Evolutionary conservation across 2,329 filamentous ascomycete genomes (phyloP).

Genomic region (Cladosporium sp.): DNA sequence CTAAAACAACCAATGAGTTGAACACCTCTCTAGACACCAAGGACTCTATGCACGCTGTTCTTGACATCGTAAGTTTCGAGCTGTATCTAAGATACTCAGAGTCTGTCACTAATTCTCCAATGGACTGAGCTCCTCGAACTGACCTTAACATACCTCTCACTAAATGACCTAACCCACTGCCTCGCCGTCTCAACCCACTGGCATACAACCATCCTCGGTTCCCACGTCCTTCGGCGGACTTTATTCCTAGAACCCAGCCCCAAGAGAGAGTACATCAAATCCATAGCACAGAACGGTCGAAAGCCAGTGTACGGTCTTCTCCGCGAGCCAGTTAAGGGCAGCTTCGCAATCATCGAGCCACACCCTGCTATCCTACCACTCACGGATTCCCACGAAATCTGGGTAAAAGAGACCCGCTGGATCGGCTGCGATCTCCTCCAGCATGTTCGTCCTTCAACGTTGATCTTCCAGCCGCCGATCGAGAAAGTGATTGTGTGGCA

Average conservation of each 20-base stretch:
- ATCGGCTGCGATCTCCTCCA: too few relatives aligned
- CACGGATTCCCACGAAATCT: too few relatives aligned
- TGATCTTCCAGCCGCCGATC: too few relatives aligned
- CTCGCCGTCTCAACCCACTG: background rate
- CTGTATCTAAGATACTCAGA: background rate
- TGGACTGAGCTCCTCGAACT: background rate
- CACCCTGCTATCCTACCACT: too few relatives aligned
- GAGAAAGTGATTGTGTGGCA: too few relatives aligned
- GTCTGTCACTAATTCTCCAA: background rate
- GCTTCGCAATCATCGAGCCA: too few relatives aligned
- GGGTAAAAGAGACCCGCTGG: too few relatives aligned
- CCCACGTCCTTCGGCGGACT: background rate
- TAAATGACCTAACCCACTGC: background rate
- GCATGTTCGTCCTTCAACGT: too few relatives aligned
- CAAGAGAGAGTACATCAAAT: too few relatives aligned
- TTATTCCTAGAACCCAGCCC: background rate
- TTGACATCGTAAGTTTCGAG: background rate
- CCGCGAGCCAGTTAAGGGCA: too few relatives aligned
- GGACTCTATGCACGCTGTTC: background rate
- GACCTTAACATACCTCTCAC: background rate
- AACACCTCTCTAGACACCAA: background rate
- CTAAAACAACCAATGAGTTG: background rate
- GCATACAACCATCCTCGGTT: background rate
- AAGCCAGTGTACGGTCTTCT: too few relatives aligned
- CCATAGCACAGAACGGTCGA: too few relatives aligned